Evolutionary conservation across 2,329 filamentous ascomycete species (phyloP).

Genomic region (Beauveria caledonica): DNA sequence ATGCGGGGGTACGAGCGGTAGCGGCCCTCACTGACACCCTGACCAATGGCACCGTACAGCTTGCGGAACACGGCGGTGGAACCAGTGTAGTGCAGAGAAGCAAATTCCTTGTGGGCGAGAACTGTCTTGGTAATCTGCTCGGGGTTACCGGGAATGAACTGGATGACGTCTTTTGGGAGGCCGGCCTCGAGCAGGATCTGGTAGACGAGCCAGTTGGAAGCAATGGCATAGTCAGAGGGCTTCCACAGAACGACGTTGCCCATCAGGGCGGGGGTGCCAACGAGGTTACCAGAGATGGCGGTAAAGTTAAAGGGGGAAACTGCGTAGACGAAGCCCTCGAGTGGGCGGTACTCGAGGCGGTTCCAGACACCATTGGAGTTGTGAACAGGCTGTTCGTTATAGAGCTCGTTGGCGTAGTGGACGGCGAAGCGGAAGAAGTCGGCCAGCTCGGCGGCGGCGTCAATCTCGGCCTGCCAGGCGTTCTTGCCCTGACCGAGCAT

Average conservation of each 20-base stretch:
- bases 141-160: slow-evolving; percentile 86
- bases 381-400: slow-evolving; percentile 77
- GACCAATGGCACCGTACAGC: slow-evolving; percentile 79
- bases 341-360: slow-evolving; percentile 76
- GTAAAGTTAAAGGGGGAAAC: slow-evolving; percentile 97
- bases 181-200: slow-evolving; percentile 87
- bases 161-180: slow-evolving; percentile 80
- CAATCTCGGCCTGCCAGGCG: slow-evolving; percentile 98
- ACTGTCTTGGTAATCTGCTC: slow-evolving; percentile 73
- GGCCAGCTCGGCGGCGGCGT: slow-evolving; percentile 81
- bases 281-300: slow-evolving; percentile 82
- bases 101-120: slow-evolving; percentile 70
- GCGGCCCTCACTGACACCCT: slow-evolving; percentile 69
- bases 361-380: slow-evolving; percentile 86
- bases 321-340: slow-evolving; percentile 94
- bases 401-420: slow-evolving; percentile 85
- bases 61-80: slow-evolving; percentile 86
- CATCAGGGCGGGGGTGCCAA: slow-evolving; percentile 74
- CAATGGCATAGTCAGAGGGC: slow-evolving; percentile 80
- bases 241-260: slow-evolving; percentile 97
- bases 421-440: slow-evolving; percentile 96
- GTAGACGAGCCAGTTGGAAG: slow-evolving; percentile 87
- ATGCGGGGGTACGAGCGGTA: slow-evolving; percentile 83
- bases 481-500: slow-evolving; percentile 98
- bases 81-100: slow-evolving; percentile 91